phyloP scores from a whole-genome alignment of 805 yeast species.

The Starmera dryadoides region DNA sequence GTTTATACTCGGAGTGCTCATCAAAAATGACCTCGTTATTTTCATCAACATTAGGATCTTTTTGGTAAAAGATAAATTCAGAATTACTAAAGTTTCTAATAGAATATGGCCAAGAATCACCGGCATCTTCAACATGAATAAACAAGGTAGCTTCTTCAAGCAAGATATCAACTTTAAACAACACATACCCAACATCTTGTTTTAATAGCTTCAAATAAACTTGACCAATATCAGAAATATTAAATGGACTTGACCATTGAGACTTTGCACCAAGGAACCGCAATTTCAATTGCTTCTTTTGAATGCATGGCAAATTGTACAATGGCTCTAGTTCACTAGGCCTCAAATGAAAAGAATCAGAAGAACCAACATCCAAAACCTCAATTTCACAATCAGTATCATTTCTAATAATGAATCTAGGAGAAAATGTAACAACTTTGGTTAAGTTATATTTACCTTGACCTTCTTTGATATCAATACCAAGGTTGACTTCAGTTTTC shows the following conservation, averaged over 20 bases:
- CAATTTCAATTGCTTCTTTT: conserved; percentile 53
- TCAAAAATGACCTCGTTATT: conserved; percentile 52
- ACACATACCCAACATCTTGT: conserved; percentile 56
- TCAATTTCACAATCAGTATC: conserved; percentile 47
- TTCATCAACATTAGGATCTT: conserved; percentile 63
- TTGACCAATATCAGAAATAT: conserved; percentile 78
- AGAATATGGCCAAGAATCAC: conserved; percentile 85
- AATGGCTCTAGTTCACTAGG: conserved; percentile 48
- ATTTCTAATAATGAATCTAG: conserved; percentile 74
- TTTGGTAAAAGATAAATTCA: conserved; percentile 83
- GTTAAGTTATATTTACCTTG: conserved; percentile 74
- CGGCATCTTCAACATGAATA: conserved; percentile 65
- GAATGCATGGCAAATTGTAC: conserved; percentile 51
- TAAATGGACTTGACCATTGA: conserved; percentile 85
- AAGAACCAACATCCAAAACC: conserved; percentile 62
- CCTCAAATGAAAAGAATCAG: conserved; percentile 37
- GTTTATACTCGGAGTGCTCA: conserved; percentile 53
- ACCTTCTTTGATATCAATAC: conserved; percentile 73
- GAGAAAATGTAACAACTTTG: conserved; percentile 72
- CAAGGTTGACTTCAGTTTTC: conserved; percentile 63
- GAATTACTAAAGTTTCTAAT: conserved; percentile 82
- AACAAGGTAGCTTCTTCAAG: conserved; percentile 81
- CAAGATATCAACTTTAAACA: conserved; percentile 65
- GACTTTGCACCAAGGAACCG: conserved; percentile 50
- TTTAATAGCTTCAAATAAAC: conserved; percentile 63